Conservation (phyloP, 2,329 filamentous ascomycete genomes). For the Ophiosphaerella korrae region DNA sequence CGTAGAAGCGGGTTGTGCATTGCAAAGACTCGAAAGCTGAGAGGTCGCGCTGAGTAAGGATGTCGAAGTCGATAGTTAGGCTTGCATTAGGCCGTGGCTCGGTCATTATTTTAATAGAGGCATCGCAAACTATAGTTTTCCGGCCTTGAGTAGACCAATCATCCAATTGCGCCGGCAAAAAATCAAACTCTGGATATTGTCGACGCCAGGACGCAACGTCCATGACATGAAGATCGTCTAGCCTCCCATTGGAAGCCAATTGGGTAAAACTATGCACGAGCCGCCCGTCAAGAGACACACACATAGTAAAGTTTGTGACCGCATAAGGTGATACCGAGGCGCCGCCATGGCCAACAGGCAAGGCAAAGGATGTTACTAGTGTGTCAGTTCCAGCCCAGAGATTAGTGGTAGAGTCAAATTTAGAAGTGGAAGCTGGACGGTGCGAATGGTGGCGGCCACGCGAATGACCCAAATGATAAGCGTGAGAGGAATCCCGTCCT, state of each 20-base stretch:
- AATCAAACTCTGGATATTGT: constrained; percentile 40
- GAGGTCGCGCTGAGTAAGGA: constrained; percentile 42
- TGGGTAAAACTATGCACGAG: constrained; percentile 49
- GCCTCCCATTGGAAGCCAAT: constrained; percentile 34
- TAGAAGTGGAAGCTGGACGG: constrained; percentile 20
- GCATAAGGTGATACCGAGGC: constrained; percentile 23
- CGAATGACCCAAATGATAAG: constrained; percentile 27
- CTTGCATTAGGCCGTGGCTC: constrained; percentile 43
- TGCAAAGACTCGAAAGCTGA: constrained; percentile 34
- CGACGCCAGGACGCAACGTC: constrained; percentile 40
- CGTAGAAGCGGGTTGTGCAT: constrained; percentile 44
- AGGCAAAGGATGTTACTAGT: constrained; percentile 20
- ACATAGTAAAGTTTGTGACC: constrained; percentile 48
- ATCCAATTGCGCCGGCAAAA: constrained; percentile 25
- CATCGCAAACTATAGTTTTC: constrained; percentile 49
- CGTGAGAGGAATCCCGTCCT: constrained; percentile 19
- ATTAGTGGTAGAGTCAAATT: constrained; percentile 25
- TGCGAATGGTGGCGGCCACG: constrained; percentile 28
- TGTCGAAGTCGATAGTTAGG: constrained; percentile 38
- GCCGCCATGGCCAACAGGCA: constrained; percentile 11
- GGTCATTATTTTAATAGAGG: constrained; percentile 49
- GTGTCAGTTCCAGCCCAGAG: constrained; percentile 23
- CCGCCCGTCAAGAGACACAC: constrained; percentile 44
- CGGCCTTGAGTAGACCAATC: constrained; percentile 28
- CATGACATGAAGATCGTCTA: constrained; percentile 37